Percentiles rank a stretch among this genome's conserved stretches.
phyloP scores from a whole-genome alignment of 805 yeast species.

The Yarrowia bubula region DNA sequence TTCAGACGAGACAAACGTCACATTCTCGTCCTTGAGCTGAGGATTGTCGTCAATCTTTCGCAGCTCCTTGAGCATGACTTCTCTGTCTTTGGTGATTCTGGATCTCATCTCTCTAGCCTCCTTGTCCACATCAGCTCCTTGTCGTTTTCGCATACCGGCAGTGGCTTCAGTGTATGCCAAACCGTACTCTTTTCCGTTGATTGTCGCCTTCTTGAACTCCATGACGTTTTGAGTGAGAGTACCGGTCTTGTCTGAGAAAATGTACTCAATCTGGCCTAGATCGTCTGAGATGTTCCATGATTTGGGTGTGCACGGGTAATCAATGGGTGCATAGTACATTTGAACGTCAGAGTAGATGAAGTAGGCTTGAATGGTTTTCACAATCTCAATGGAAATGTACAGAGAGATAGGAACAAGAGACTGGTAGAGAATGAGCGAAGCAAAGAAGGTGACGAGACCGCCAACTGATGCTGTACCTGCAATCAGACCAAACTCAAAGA shows the following conservation, averaged over 20 bases:
- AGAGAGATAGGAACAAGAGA: slow-evolving; percentile 77
- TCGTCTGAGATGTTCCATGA: slow-evolving; percentile 86
- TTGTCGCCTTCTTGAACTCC: slow-evolving; percentile 79
- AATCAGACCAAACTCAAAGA: slow-evolving; percentile 62
- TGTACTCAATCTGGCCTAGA: slow-evolving; percentile 78
- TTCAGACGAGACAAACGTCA: slow-evolving; percentile 66
- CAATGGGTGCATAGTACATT: slow-evolving; percentile 67
- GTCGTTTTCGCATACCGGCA: slow-evolving; percentile 64
- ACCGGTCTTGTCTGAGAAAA: slow-evolving; percentile 82
- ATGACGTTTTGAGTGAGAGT: slow-evolving; percentile 79
- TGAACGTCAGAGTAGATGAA: slow-evolving; percentile 69
- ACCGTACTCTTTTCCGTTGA: slow-evolving; percentile 69
- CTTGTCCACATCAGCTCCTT: slow-evolving; percentile 58
- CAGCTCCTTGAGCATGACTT: slow-evolving; percentile 50
- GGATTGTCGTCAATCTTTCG: slow-evolving; percentile 43
- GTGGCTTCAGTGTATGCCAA: slow-evolving; percentile 73
- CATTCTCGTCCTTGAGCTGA: slow-evolving; percentile 52
- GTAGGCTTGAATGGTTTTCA: slow-evolving; percentile 74
- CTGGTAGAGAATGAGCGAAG: slow-evolving; percentile 71
- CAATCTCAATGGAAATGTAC: slow-evolving; percentile 75
- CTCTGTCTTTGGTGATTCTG: slow-evolving; percentile 48
- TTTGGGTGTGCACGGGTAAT: slow-evolving; percentile 78
- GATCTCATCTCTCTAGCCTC: slow-evolving; percentile 51
- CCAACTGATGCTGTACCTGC: slow-evolving; percentile 61
- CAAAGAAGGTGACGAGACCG: slow-evolving; percentile 71